phyloP scores from a whole-genome alignment of 164 flowering plant species.

The Aristolochia californica region DNA sequence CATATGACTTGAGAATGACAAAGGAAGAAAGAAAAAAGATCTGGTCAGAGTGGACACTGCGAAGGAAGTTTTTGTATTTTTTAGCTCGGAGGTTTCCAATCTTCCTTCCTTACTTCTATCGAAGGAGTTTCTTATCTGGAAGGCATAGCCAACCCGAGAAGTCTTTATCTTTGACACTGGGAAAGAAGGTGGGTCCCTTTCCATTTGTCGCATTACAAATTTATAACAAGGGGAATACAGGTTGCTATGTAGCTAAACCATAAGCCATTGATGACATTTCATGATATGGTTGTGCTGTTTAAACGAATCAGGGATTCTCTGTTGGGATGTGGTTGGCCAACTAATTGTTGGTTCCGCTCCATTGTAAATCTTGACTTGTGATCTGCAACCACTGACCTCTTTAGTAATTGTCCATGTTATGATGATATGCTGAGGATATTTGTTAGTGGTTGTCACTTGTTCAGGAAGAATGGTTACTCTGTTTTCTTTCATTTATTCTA shows the following conservation, averaged over 20 bases:
- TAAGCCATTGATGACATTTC: not conserved
- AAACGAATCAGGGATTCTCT: no score
- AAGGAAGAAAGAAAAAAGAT: conserved; percentile 61
- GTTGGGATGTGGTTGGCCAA: no score
- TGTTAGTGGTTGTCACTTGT: no score
- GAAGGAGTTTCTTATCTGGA: conserved; percentile 68
- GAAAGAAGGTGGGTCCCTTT: conserved; percentile 37
- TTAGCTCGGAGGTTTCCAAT: conserved; percentile 70
- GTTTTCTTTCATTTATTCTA: no score
- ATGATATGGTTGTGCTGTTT: not conserved
- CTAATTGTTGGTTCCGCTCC: no score
- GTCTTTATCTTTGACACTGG: conserved; percentile 60
- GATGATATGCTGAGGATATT: no score
- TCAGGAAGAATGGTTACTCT: no score
- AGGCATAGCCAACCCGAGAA: conserved; percentile 58
- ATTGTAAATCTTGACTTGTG: no score
- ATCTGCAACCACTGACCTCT: no score
- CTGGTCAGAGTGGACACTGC: conserved; percentile 65
- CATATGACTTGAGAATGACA: conserved; percentile 76
- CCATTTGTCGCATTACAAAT: not conserved
- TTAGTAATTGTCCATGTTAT: no score
- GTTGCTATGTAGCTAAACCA: no score
- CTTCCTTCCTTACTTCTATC: conserved; percentile 55
- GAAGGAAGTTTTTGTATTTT: conserved; percentile 55
- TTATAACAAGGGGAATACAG: not conserved